These are phyloP conservation scores for Solanum sparsipilum DNA, from an alignment of 257 asterid genomes.

Conservation along the genomic window DNA sequence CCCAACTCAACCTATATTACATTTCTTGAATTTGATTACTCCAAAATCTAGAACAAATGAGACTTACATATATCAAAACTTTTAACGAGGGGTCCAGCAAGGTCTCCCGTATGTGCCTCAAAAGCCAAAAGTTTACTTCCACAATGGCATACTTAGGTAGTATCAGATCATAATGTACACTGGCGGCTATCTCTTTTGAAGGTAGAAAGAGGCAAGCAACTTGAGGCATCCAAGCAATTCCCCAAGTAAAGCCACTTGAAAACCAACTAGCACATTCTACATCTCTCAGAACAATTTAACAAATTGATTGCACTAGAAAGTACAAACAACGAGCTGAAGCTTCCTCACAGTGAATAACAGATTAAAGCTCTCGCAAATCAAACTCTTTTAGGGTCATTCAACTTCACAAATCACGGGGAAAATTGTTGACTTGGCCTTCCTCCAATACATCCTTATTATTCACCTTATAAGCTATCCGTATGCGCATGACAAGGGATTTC, in stretches of 20 bases:
- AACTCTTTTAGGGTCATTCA: not conserved
- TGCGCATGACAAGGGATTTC: constrained; percentile 91
- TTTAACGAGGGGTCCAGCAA: not conserved
- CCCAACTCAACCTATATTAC: constrained; percentile 1
- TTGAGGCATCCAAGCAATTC: constrained; percentile 9
- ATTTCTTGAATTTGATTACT: not conserved
- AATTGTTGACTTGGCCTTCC: constrained; percentile 87
- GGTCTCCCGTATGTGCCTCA: constrained; percentile 19
- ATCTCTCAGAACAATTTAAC: constrained; percentile 9
- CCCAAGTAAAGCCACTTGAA: constrained; percentile 8
- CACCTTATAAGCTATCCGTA: constrained; percentile 64
- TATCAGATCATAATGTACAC: constrained; percentile 38
- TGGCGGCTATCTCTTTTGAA: constrained; percentile 20
- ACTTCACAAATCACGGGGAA: constrained; percentile 62
- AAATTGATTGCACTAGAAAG: constrained; percentile 11
- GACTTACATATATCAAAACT: not conserved
- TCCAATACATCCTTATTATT: constrained; percentile 68
- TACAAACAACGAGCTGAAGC: constrained; percentile 15
- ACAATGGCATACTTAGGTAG: constrained; percentile 10
- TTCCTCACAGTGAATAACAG: constrained; percentile 3
- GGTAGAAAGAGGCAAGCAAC: constrained; percentile 9
- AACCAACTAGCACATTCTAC: constrained; percentile 3
- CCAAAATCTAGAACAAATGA: not conserved
- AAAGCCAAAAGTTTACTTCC: constrained; percentile 21
- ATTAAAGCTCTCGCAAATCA: not conserved